Base-by-base conservation (phyloP, 2,329 filamentous ascomycete genomes). In the Chaetomium strumarium region DNA sequence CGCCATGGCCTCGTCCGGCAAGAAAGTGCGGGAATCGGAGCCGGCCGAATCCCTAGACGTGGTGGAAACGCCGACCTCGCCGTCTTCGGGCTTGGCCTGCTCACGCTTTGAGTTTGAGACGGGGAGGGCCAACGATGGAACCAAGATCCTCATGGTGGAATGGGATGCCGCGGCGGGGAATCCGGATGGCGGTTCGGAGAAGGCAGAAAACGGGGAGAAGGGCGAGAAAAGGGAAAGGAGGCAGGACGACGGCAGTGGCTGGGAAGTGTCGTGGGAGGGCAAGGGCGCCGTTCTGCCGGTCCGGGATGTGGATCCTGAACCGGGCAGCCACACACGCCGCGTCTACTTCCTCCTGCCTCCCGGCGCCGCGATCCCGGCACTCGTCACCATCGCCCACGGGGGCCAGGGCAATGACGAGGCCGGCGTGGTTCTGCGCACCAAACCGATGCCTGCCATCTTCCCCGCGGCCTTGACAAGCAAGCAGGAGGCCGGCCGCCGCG, bases 61-160 rank as follows among this genome's bases (percentile, higher is more conserved):
- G 41, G 64, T 70, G 33, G 68, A 71, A 51, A 71, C 72, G 24
- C 70, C 73, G 3, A 68, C 68, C n/a, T 68, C 77, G 62, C 72
- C 73, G 55, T 70, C 75, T 4, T 73, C 74, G 12, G 61, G 66
- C 16, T 56, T 70, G 52, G 85, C 85, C n/a, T 75, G 90, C 42
- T 86, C 89, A 42, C 84, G 90, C 54, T 96, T 95, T 70, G 90
- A 96, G 67, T 95, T 95, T 66, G 86, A 91, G 69, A 76, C 81
- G 0, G 85, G 84, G 34, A 81, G 80, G 66, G 86, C 83, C 46
- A 88, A 89, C 63, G 86, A 91, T 59, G 90, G 90, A 38, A 95
- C 89, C 57, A 96, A 95, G 73, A 85, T 96, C 58, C 74, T 96
- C 62, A 93, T 96, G 89, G 85, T 95, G 37, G 90, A 96, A 68